Evolutionary conservation across 2,329 filamentous ascomycete genomes (phyloP).

Genomic region (Hypoxylon sp.): DNA sequence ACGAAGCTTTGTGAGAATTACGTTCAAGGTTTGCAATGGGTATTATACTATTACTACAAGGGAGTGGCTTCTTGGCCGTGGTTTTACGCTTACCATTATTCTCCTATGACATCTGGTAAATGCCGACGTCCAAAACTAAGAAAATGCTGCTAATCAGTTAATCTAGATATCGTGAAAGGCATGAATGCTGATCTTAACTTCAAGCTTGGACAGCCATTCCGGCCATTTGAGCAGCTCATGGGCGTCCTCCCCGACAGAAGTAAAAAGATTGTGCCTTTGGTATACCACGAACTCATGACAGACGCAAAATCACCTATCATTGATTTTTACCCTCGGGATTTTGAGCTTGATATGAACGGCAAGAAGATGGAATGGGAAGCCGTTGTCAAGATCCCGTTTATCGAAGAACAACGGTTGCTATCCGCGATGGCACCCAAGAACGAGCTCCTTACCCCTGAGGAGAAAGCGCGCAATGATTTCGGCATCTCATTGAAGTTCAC

Average conservation of each 20-base stretch:
- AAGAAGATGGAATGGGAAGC: conserved; percentile 99
- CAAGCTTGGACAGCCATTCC: conserved; percentile 93
- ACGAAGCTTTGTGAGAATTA: conserved; percentile 92
- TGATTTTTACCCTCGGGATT: conserved; percentile 97
- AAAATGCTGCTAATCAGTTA: conserved; percentile 36
- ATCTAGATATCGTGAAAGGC: conserved; percentile 84
- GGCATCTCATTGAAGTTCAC: conserved; percentile 94
- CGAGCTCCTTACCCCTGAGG: conserved; percentile 77
- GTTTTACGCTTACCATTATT: conserved; percentile 97
- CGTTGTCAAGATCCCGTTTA: conserved; percentile 98
- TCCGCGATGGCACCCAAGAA: conserved; percentile 89
- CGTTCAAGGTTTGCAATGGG: conserved; percentile 97
- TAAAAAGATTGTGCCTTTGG: conserved; percentile 90
- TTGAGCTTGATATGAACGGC: conserved; percentile 98
- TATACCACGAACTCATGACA: conserved; percentile 95
- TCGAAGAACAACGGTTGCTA: conserved; percentile 88
- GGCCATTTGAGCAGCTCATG: conserved; percentile 96
- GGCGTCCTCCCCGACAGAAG: conserved; percentile 96
- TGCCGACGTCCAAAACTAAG: background rate
- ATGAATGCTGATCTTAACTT: conserved; percentile 90
- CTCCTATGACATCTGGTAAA: conserved; percentile 90
- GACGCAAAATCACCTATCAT: conserved; percentile 90
- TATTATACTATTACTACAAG: conserved; percentile 96
- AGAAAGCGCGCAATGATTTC: conserved; percentile 88
- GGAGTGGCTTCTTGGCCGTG: conserved; percentile 98